phyloP scores from a whole-genome alignment of 495 filamentous ascomycete genomes.

The Tuber umbilicatum region DNA sequence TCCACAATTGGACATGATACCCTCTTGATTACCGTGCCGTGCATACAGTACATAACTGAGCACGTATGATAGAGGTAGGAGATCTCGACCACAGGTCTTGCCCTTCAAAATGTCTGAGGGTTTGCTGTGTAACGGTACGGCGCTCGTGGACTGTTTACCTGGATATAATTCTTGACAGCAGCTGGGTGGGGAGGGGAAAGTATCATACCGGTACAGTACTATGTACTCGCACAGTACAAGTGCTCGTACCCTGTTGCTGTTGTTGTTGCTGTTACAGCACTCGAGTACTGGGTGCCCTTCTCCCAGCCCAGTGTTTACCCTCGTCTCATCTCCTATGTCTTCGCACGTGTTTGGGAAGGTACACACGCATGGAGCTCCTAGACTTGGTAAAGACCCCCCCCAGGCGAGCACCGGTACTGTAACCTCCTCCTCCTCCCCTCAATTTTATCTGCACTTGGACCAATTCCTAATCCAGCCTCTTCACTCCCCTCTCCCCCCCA shows the following conservation, averaged over 20 bases:
- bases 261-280: neutral
- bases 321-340: neutral
- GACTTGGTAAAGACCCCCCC: slow-evolving; percentile 25
- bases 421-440: neutral
- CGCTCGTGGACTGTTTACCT: neutral
- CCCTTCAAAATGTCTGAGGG: neutral
- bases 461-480: slow-evolving; percentile 33
- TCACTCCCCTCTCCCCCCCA: slow-evolving; percentile 10
- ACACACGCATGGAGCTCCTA: slow-evolving; percentile 33
- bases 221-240: no score
- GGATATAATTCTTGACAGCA: slow-evolving; percentile 2
- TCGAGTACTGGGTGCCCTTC: neutral
- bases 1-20: slow-evolving; percentile 22
- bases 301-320: neutral
- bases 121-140: neutral
- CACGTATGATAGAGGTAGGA: no score
- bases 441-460: slow-evolving; percentile 16
- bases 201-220: neutral
- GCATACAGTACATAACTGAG: slow-evolving; percentile 23
- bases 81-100: slow-evolving; percentile 15
- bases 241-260: neutral
- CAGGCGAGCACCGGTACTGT: slow-evolving; percentile 11
- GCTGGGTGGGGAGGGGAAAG: neutral
- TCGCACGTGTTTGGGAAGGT: slow-evolving; percentile 34
- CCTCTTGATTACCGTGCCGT: slow-evolving; percentile 13